Conservation (phyloP, 805 yeast species). For the Ogataea degrootiae region DNA sequence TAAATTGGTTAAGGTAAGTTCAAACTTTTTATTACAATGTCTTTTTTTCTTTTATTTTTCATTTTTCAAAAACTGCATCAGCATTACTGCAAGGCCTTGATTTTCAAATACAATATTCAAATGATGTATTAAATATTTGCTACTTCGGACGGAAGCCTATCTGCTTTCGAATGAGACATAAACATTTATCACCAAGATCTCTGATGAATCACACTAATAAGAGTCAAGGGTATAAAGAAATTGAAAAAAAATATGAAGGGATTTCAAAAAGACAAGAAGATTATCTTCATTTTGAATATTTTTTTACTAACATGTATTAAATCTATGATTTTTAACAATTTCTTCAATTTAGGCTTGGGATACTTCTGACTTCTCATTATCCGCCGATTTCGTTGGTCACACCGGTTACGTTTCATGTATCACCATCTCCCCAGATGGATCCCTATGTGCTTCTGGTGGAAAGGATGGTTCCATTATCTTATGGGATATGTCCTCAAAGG, state of each 20-base stretch:
- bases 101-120: conserved; percentile 26
- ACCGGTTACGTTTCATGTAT: conserved; percentile 96
- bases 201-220: conserved; percentile 54
- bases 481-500: conserved; percentile 90
- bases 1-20: conserved; percentile 97
- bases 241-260: background rate
- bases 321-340: background rate
- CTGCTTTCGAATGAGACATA: conserved; percentile 88
- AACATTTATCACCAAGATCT: conserved; percentile 93
- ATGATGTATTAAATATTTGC: conserved; percentile 94
- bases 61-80: background rate
- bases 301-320: background rate
- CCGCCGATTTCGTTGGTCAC: conserved; percentile 98
- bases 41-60: background rate
- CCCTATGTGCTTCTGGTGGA: conserved; percentile 99
- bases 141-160: conserved; percentile 87
- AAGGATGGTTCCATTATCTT: conserved; percentile 98
- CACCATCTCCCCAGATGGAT: conserved; percentile 99
- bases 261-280: background rate
- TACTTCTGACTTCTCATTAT: conserved; percentile 63
- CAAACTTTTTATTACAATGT: background rate
- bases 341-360: conserved; percentile 77
- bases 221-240: background rate
- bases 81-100: background rate
- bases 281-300: background rate